Evolutionary conservation across 345 rosid species (phyloP).

Genomic region (Psidium friedrichsthalianum): DNA sequence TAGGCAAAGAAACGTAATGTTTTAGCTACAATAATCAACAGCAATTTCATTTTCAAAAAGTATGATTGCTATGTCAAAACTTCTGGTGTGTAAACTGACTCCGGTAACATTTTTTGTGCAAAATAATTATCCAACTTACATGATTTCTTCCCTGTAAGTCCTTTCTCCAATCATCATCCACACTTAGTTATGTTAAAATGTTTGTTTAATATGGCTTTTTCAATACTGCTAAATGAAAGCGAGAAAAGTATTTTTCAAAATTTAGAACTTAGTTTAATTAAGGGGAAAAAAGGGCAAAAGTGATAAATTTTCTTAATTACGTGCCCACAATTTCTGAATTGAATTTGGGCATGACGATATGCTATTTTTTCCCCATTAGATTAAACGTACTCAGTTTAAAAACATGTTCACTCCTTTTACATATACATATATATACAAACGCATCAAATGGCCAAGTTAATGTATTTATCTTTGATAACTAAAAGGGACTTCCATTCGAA

Average conservation of each 20-base stretch:
- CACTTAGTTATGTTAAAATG: background rate
- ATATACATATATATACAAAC: no score
- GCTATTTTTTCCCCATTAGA: background rate
- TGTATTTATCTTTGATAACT: background rate
- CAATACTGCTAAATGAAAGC: background rate
- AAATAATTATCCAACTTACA: background rate
- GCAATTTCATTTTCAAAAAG: no score
- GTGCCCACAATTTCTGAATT: background rate
- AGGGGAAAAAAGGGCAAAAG: no score
- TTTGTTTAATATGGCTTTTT: background rate
- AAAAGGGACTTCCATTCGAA: background rate
- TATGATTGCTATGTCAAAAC: no score
- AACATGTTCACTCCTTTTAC: background rate
- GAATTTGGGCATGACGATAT: background rate
- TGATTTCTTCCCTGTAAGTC: background rate
- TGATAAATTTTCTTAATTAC: no score
- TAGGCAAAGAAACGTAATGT: background rate
- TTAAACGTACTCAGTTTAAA: background rate
- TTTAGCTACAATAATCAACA: no score
- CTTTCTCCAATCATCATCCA: background rate
- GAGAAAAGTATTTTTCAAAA: background rate
- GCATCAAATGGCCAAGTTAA: background rate
- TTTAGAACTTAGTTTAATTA: background rate
- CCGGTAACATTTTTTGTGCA: background rate
- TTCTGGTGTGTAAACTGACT: background rate